phyloP scores from a whole-genome alignment of 2,329 filamentous ascomycete species.

The Sphaerulina vaccinii region DNA sequence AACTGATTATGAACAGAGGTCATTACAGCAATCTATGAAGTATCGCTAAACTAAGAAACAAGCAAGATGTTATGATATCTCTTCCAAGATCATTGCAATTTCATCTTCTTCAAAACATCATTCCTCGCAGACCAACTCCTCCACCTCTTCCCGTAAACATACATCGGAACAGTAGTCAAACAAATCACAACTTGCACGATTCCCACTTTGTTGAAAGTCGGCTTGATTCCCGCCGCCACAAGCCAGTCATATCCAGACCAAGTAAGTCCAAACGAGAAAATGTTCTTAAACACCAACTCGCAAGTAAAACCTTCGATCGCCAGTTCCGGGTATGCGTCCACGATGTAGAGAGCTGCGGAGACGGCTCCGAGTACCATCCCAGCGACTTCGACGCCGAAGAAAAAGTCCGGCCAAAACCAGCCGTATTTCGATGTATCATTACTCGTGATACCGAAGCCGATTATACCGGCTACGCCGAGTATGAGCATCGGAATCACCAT shows the following conservation, averaged over 20 bases:
- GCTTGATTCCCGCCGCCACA: slow-evolving; percentile 58
- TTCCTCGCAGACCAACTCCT: slow-evolving; percentile 73
- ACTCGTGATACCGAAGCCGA: slow-evolving; percentile 77
- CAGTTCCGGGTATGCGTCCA: slow-evolving; percentile 86
- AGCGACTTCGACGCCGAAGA: slow-evolving; percentile 79
- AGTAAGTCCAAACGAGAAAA: slow-evolving; percentile 84
- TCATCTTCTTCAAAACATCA: slow-evolving; percentile 56
- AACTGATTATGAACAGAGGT: too few relatives aligned
- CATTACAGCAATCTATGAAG: too few relatives aligned
- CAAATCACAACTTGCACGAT: slow-evolving; percentile 78
- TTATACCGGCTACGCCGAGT: slow-evolving; percentile 74
- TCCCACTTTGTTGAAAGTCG: slow-evolving; percentile 68
- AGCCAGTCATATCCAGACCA: slow-evolving; percentile 86
- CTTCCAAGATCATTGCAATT: slow-evolving; percentile 16
- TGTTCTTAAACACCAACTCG: slow-evolving; percentile 89
- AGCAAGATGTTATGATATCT: too few relatives aligned
- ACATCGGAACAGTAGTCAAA: slow-evolving; percentile 70
- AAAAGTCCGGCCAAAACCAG: slow-evolving; percentile 74
- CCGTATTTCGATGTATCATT: slow-evolving; percentile 61
- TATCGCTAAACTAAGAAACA: too few relatives aligned
- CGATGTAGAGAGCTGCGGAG: slow-evolving; percentile 80
- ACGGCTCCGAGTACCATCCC: slow-evolving; percentile 93
- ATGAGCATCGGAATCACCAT: slow-evolving; percentile 80
- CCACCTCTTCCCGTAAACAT: slow-evolving; percentile 75
- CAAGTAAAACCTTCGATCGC: slow-evolving; percentile 87